Percentiles rank a stretch among this genome's conserved stretches.
Conservation (phyloP, 371 early-diverging fungal species). For the Lichtheimia ramosa region DNA sequence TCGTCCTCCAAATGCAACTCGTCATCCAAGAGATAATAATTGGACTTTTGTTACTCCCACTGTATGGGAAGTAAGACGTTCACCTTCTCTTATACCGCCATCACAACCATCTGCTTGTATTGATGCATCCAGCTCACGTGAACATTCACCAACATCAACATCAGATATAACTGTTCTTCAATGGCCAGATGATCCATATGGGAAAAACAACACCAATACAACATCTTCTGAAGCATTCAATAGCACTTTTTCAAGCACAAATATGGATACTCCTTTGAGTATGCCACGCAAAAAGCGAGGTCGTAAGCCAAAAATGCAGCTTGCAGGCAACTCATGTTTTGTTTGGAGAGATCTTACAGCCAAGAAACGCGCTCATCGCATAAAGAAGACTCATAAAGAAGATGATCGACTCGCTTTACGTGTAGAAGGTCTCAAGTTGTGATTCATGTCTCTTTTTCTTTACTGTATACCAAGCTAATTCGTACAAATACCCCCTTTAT, state of each 20-base stretch:
- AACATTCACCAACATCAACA: slow-evolving; percentile 3
- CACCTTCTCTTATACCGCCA: neutral
- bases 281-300: slow-evolving; percentile 52
- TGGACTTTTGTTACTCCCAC: slow-evolving; percentile 37
- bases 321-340: slow-evolving; percentile 50
- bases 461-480: neutral
- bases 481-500: neutral
- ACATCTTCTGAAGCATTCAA: slow-evolving; percentile 5
- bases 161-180: neutral
- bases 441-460: neutral
- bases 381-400: neutral
- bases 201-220: slow-evolving; percentile 3
- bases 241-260: slow-evolving; percentile 39
- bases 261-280: slow-evolving; percentile 38
- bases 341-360: slow-evolving; percentile 51
- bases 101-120: too few relatives aligned
- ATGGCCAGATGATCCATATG: neutral
- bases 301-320: slow-evolving; percentile 45
- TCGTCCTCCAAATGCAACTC: slow-evolving; percentile 39
- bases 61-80: slow-evolving; percentile 31
- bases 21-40: slow-evolving; percentile 24
- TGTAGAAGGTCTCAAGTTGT: slow-evolving; percentile 1
- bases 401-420: slow-evolving; percentile 7
- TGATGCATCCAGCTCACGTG: neutral
- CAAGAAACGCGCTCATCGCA: slow-evolving; percentile 31